Conservation (phyloP, 2,329 filamentous ascomycete genomes). For the Microdochium nivale region DNA sequence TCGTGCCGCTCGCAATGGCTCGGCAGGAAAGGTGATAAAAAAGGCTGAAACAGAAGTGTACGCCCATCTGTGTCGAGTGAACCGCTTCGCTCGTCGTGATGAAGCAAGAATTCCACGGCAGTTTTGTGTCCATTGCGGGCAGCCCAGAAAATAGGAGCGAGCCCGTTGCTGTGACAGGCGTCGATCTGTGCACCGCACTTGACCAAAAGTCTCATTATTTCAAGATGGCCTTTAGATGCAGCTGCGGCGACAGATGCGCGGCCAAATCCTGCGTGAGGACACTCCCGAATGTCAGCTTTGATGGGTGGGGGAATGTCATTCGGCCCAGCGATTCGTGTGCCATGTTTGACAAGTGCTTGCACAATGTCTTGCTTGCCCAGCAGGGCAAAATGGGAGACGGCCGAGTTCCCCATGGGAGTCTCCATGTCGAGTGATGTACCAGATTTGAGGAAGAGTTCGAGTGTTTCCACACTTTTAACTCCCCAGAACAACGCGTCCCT, state of each 20-base stretch:
- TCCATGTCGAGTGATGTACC: not conserved
- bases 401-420: not conserved
- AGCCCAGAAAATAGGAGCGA: too few relatives aligned
- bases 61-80: too few relatives aligned
- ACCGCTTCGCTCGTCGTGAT: too few relatives aligned
- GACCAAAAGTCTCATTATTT: not conserved
- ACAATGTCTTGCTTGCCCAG: not conserved
- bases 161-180: too few relatives aligned
- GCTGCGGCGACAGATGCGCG: not conserved
- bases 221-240: not conserved
- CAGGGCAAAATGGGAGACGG: not conserved
- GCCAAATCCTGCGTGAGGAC: not conserved
- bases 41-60: too few relatives aligned
- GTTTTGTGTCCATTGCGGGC: too few relatives aligned
- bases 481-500: not conserved
- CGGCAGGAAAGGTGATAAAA: too few relatives aligned
- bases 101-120: too few relatives aligned
- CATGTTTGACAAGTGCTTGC: not conserved
- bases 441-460: not conserved
- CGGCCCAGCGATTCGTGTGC: not conserved
- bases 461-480: not conserved
- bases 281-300: not conserved
- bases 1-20: too few relatives aligned
- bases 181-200: not conserved
- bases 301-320: not conserved